phyloP scores from a whole-genome alignment of 2,329 filamentous ascomycete genomes.

The Saccharata proteae region DNA sequence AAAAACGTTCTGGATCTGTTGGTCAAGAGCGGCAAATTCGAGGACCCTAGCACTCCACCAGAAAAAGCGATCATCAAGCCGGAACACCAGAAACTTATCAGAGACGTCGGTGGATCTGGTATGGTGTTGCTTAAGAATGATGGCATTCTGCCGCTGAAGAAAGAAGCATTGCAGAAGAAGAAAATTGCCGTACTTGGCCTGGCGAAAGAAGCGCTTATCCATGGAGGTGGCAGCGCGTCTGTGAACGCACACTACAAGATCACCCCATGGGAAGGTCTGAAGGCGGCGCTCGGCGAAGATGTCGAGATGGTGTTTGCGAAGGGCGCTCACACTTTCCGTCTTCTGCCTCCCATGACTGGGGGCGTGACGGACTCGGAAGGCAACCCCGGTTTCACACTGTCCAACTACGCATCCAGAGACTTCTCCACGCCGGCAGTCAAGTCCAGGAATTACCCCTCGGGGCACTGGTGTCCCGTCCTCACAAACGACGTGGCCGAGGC shows the following conservation, averaged over 20 bases:
- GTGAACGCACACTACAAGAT: constrained; percentile 58
- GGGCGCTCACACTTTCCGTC: constrained; percentile 22
- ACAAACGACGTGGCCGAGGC: constrained; percentile 14
- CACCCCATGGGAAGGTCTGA: constrained; percentile 43
- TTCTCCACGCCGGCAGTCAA: constrained; percentile 14
- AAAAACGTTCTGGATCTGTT: constrained; percentile 51
- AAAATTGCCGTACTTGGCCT: constrained; percentile 56
- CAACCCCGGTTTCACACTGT: constrained; percentile 20
- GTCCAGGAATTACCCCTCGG: constrained; percentile 17
- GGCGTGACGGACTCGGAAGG: constrained; percentile 18
- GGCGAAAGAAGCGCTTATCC: constrained; percentile 54
- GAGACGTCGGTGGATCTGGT: constrained; percentile 49
- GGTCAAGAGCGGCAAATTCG: constrained; percentile 48
- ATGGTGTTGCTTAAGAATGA: constrained; percentile 55
- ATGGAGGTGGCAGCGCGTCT: constrained; percentile 55
- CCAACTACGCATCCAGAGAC: constrained; percentile 17
- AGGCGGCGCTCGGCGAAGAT: no score
- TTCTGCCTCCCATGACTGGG: constrained; percentile 17
- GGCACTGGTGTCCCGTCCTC: constrained; percentile 14
- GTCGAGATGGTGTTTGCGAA: no score
- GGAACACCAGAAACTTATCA: constrained; percentile 50
- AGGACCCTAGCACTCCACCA: constrained; percentile 45
- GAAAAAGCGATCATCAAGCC: constrained; percentile 39
- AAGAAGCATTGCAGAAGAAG: constrained; percentile 38
- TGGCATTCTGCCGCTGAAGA: constrained; percentile 45